These are phyloP conservation scores for Cavenderia fasciculata DNA, from an alignment of 78 protist genomes.

Conservation along the genomic window DNA sequence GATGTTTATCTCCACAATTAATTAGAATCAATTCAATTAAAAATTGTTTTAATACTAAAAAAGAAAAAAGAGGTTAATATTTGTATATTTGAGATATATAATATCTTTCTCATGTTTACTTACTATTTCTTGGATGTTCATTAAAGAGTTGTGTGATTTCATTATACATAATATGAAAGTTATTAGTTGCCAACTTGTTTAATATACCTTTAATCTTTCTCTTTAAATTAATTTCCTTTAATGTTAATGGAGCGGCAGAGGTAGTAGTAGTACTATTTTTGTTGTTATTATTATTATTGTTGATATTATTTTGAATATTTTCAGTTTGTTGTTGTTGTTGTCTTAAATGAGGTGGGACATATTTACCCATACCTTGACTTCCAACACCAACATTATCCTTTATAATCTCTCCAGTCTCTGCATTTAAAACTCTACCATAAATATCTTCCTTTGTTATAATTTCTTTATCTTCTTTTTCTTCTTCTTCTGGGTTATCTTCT, in stretches of 20 bases:
- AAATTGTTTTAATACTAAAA: constrained; percentile 22
- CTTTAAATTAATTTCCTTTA: constrained; percentile 24
- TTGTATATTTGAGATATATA: neutral
- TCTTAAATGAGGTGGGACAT: constrained; percentile 68
- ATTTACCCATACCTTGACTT: constrained; percentile 22
- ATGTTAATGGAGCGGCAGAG: neutral
- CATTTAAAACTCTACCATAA: constrained; percentile 68
- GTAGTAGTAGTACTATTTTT: neutral
- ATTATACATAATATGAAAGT: constrained; percentile 32
- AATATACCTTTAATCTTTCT: constrained; percentile 50
- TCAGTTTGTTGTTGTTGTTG: neutral
- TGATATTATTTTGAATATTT: neutral
- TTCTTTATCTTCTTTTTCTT: neutral
- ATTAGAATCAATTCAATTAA: constrained; percentile 19
- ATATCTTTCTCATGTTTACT: neutral
- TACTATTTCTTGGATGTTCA: constrained; percentile 48
- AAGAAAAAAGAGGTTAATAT: neutral
- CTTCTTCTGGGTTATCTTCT: constrained; percentile 5
- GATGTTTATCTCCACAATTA: constrained; percentile 32
- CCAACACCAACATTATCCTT: constrained; percentile 61
- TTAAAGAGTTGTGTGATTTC: constrained; percentile 46
- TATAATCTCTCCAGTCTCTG: constrained; percentile 57
- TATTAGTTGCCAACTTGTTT: constrained; percentile 58
- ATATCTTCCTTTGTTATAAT: constrained; percentile 52
- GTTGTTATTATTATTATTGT: neutral